Conservation (phyloP, 768 basidiomycete genomes). For the Hortiboletus campestris region DNA sequence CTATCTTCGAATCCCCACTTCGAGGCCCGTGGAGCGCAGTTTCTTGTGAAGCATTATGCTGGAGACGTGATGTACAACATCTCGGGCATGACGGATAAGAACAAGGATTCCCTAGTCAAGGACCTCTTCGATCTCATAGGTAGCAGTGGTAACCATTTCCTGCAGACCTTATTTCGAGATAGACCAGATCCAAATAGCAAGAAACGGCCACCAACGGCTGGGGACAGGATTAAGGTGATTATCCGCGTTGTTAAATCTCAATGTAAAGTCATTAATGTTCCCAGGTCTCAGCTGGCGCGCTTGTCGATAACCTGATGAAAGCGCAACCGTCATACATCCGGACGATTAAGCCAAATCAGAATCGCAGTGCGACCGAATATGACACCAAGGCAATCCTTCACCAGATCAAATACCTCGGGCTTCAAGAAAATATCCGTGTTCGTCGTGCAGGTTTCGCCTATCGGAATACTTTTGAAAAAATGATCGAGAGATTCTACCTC, state of each 20-base stretch:
- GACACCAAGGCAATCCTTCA: constrained; percentile 94
- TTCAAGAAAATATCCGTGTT: constrained; percentile 98
- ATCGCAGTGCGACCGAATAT: constrained; percentile 88
- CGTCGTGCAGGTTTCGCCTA: constrained; percentile 98
- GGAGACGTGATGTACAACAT: constrained; percentile 99
- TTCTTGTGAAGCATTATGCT: constrained; percentile 94
- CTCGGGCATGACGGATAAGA: constrained; percentile 98
- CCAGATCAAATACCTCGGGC: constrained; percentile 98
- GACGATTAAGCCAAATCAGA: constrained; percentile 98
- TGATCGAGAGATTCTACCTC: constrained; percentile 98
- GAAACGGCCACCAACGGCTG: constrained; percentile 96
- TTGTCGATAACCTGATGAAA: constrained; percentile 97
- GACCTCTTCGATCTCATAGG: constrained; percentile 90
- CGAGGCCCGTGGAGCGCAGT: constrained; percentile 90
- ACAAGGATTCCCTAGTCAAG: constrained; percentile 96
- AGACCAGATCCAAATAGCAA: constrained; percentile 95
- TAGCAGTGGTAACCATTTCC: constrained; percentile 75
- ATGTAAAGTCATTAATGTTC: neutral
- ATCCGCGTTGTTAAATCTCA: neutral
- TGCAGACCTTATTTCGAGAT: constrained; percentile 89
- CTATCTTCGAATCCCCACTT: constrained; percentile 90
- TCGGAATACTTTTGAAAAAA: constrained; percentile 97
- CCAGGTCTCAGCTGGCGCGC: constrained; percentile 87
- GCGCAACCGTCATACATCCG: constrained; percentile 98
- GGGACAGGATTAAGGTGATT: constrained; percentile 92